These are phyloP conservation scores for Venustampulla echinocandica DNA, from an alignment of 495 filamentous ascomycete species.

Conservation along the genomic window DNA sequence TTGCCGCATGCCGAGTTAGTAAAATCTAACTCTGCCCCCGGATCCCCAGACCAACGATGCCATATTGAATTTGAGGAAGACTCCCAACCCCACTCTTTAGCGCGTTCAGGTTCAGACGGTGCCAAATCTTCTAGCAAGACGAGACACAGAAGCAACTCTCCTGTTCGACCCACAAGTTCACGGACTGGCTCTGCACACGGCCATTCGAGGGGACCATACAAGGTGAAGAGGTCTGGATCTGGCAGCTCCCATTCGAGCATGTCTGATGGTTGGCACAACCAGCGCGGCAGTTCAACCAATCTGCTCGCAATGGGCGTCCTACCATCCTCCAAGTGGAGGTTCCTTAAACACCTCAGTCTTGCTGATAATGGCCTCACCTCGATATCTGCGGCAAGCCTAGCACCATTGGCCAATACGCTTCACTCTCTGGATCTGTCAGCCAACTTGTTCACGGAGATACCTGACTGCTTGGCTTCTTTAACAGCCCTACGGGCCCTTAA, in stretches of 20 bases:
- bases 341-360: slow-evolving; percentile 82
- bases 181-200: slow-evolving; percentile 53
- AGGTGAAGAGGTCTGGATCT: slow-evolving; percentile 76
- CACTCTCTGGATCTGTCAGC: slow-evolving; percentile 85
- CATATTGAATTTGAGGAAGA: slow-evolving; percentile 15
- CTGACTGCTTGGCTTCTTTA: slow-evolving; percentile 75
- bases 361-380: slow-evolving; percentile 83
- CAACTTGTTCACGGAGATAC: slow-evolving; percentile 85
- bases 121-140: slow-evolving; percentile 28
- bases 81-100: slow-evolving; percentile 9
- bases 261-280: slow-evolving; percentile 57
- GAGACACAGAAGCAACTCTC: slow-evolving; percentile 68
- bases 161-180: slow-evolving; percentile 62
- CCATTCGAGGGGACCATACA: slow-evolving; percentile 52
- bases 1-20: slow-evolving; percentile 48
- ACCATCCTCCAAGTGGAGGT: slow-evolving; percentile 84
- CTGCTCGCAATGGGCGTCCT: slow-evolving; percentile 55
- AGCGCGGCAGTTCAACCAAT: slow-evolving; percentile 62
- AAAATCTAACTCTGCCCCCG: slow-evolving; percentile 51
- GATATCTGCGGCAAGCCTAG: slow-evolving; percentile 62
- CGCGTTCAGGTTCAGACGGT: slow-evolving; percentile 21
- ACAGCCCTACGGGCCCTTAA: slow-evolving; percentile 82
- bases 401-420: slow-evolving; percentile 75
- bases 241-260: slow-evolving; percentile 87
- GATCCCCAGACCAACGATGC: slow-evolving; percentile 48